Conservation (phyloP, 192 early-diverging fungal genomes). For the Neocallimastix lanati region DNA sequence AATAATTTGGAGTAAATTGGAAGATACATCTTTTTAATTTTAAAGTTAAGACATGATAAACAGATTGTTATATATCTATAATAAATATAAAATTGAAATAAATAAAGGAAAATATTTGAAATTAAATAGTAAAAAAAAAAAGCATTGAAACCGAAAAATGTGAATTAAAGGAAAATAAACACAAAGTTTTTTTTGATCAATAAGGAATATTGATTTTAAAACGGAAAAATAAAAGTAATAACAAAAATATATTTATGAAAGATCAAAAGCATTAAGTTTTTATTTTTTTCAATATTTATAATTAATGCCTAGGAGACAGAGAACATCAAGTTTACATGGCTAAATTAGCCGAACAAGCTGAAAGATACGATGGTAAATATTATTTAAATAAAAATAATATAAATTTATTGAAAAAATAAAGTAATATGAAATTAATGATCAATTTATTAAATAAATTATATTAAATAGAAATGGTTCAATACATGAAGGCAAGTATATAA, state of each 20-base stretch:
- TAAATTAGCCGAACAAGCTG: conserved; percentile 97
- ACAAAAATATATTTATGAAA: neutral
- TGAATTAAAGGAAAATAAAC: no score
- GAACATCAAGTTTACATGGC: conserved; percentile 91
- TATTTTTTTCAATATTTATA: neutral
- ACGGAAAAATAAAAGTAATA: neutral
- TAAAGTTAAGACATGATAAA: no score
- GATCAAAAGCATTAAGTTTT: neutral
- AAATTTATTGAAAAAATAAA: neutral
- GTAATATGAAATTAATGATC: neutral
- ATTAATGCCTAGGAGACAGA: conserved; percentile 1
- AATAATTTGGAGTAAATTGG: no score
- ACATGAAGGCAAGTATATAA: neutral
- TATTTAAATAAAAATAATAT: neutral
- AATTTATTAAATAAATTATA: neutral
- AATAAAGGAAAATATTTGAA: no score
- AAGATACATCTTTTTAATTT: no score
- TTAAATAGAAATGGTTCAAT: neutral
- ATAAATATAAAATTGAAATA: no score
- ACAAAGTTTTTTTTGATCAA: no score
- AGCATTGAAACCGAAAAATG: no score
- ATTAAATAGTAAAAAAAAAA: no score
- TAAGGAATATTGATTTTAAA: no score
- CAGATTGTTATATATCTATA: no score
- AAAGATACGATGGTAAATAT: conserved; percentile 89